Evolutionary conservation across 257 asterid species (phyloP).

Genomic region (Plantago major): DNA sequence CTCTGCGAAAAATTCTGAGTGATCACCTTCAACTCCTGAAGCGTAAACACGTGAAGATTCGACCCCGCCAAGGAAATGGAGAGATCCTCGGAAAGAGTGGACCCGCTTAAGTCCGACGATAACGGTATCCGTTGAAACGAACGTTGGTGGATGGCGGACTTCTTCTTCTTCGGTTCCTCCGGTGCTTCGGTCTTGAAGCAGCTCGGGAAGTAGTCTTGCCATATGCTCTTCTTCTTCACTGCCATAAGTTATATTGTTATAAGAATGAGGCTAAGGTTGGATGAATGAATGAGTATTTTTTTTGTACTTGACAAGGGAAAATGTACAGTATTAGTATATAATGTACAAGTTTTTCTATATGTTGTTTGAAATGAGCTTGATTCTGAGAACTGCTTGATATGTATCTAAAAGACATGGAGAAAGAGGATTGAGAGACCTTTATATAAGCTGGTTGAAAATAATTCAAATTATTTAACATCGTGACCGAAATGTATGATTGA

Average conservation of each 20-base stretch:
- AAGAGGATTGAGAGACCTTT: slow-evolving; percentile 28
- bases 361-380: slow-evolving; percentile 24
- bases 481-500: slow-evolving; percentile 5
- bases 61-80: slow-evolving; percentile 77
- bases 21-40: slow-evolving; percentile 74
- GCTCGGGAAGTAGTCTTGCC: slow-evolving; percentile 47
- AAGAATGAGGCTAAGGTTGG: too few relatives aligned
- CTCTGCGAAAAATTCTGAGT: slow-evolving; percentile 69
- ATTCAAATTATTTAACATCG: slow-evolving; percentile 2
- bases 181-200: slow-evolving; percentile 41
- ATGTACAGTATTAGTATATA: too few relatives aligned
- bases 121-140: slow-evolving; percentile 57
- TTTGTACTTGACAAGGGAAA: background rate
- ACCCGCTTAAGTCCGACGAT: slow-evolving; percentile 51
- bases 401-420: slow-evolving; percentile 30
- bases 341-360: too few relatives aligned
- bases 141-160: slow-evolving; percentile 18
- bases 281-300: background rate
- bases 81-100: slow-evolving; percentile 64
- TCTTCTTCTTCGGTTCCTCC: slow-evolving; percentile 22
- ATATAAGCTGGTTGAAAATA: slow-evolving; percentile 23
- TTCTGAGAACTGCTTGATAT: slow-evolving; percentile 27
- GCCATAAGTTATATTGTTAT: slow-evolving; percentile 24
- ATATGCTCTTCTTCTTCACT: slow-evolving; percentile 44
- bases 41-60: slow-evolving; percentile 58